Percentiles rank a stretch among this genome's conserved stretches.
phyloP scores from a whole-genome alignment of 139 green algal species.

The Ostreobium quekettii region DNA sequence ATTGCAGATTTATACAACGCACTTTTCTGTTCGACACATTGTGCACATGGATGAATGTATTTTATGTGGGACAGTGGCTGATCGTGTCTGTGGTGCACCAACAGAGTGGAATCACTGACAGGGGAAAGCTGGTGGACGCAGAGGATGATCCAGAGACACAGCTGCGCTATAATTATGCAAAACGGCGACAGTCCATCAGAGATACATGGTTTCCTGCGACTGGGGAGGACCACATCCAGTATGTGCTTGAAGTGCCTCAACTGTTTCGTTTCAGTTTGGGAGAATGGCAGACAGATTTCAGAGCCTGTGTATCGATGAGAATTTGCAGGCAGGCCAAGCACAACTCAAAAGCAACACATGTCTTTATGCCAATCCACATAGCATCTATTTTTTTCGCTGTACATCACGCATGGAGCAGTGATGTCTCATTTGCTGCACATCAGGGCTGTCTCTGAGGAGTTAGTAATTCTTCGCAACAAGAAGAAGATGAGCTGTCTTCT shows the following conservation, averaged over 20 bases:
- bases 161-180: constrained; percentile 41
- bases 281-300: background rate
- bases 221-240: background rate
- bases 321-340: background rate
- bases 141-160: background rate
- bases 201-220: constrained; percentile 46
- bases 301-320: background rate
- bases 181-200: constrained; percentile 32
- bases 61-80: too few species aligned
- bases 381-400: background rate
- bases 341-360: background rate
- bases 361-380: background rate
- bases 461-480: too few species aligned
- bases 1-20: too few species aligned
- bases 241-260: background rate
- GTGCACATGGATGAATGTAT: too few species aligned
- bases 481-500: too few species aligned
- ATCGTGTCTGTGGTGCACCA: too few species aligned
- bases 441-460: too few species aligned
- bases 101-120: constrained; percentile 18
- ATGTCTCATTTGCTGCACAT: too few species aligned
- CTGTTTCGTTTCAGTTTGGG: background rate
- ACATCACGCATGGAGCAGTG: too few species aligned
- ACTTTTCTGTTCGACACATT: too few species aligned
- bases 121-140: background rate